phyloP scores from a whole-genome alignment of 202 grass and related monocot genomes.

The Carex arenaria region DNA sequence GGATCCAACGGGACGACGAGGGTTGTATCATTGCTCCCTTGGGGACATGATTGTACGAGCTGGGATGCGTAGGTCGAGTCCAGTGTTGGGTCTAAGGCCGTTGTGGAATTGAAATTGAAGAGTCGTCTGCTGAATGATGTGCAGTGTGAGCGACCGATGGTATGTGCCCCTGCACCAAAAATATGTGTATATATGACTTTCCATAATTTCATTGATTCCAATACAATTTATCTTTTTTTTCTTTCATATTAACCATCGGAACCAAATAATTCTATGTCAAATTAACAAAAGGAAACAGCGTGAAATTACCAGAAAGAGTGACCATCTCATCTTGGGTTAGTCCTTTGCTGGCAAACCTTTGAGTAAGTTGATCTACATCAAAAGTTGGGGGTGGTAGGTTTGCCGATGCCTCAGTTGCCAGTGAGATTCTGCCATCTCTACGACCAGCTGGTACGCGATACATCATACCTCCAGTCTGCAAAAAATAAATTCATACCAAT shows the following conservation, averaged over 20 bases:
- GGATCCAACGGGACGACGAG: conserved; percentile 55
- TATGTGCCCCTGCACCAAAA: conserved; percentile 46
- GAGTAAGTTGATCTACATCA: conserved; percentile 36
- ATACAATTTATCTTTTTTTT: background rate
- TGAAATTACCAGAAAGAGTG: conserved; percentile 43
- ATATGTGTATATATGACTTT: background rate
- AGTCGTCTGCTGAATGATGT: conserved; percentile 71
- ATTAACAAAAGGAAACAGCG: background rate
- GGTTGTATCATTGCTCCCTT: conserved; percentile 13
- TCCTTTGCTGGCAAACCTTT: conserved; percentile 53
- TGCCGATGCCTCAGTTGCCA: conserved; percentile 35
- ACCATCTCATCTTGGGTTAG: conserved; percentile 54
- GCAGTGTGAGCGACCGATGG: conserved; percentile 73
- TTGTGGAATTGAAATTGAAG: conserved; percentile 26
- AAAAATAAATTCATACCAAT: background rate
- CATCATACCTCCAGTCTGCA: conserved; percentile 52
- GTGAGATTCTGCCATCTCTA: conserved; percentile 55
- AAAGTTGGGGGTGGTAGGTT: conserved; percentile 59
- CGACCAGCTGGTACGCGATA: conserved; percentile 60
- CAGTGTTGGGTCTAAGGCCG: conserved; percentile 46
- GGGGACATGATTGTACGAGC: conserved; percentile 55
- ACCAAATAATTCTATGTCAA: background rate
- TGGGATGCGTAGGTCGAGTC: conserved; percentile 48
- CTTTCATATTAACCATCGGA: background rate
- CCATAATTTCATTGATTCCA: background rate